Base-by-base conservation (phyloP, 352 stramenopile genomes). In the Pythium apleroticum region DNA sequence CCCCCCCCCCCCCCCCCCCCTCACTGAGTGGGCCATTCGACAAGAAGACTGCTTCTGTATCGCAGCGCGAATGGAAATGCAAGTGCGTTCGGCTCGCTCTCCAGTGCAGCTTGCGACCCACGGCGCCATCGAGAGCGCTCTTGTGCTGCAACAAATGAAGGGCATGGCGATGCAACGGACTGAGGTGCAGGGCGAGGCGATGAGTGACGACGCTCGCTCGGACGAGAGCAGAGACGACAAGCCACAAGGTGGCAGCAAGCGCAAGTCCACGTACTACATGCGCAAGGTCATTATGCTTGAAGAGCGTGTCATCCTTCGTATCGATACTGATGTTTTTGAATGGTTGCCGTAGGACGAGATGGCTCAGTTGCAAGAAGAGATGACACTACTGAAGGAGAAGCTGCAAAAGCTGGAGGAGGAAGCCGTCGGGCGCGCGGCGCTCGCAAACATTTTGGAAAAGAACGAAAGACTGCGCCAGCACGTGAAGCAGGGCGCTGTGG, bases 261-360 rank as follows among this genome's bases (percentile, higher is more conserved):
- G 63, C 48, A 70, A 70, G 57, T 20, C 63, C 4, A 70, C 63
- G 35, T 70, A 70, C 39, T 70, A 70, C 17, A 56, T 59, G 55
- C 62, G 62, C 54, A 69, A 69, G 55, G 62, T 69, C n/a, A 5
- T 39, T 60, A 1, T 17, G 8, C 1, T 27, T 25, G 46, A 53
- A 28, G 46, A 19, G n/a, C n/a, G n/a, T n/a, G n/a, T n/a, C n/a
- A n/a, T n/a, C n/a, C n/a, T n/a, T n/a, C n/a, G n/a, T n/a, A n/a
- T n/a, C n/a, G n/a, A n/a, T n/a, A 53, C 3, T 30, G 15, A 1
- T n/a, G 15, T 6, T 4, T 24, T 54, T 54, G n/a, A 31, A 8
- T 54, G 22, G 52, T 28, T 30, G 17, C 35, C 37, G 24, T 19
- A 66, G 60, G 60, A 66, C 0, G 60, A 66, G 39, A 58, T 60